These are phyloP conservation scores for Termitomyces sp. DNA, from an alignment of 768 basidiomycete genomes.

Conservation along the genomic window DNA sequence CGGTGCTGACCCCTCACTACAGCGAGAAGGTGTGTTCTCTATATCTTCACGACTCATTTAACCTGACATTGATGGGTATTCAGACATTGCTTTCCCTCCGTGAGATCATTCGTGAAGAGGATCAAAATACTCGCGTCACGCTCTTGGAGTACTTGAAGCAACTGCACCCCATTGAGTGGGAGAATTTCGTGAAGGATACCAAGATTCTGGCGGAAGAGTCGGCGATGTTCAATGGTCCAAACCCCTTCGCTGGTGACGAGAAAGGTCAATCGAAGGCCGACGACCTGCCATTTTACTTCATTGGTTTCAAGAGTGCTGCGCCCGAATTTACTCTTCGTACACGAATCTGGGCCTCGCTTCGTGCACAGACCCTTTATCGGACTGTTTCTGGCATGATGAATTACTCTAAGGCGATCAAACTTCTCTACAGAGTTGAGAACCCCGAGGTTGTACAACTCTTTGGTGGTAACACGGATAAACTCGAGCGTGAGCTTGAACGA, in stretches of 20 bases:
- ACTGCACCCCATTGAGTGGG: conserved; percentile 97
- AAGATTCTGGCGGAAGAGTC: conserved; percentile 98
- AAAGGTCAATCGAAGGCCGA: conserved; percentile 81
- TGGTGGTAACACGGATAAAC: conserved; percentile 94
- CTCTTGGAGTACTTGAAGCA: conserved; percentile 98
- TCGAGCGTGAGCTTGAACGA: conserved; percentile 93
- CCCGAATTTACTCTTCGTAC: conserved; percentile 98
- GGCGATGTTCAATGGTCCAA: conserved; percentile 72
- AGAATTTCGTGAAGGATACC: conserved; percentile 99
- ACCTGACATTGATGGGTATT: neutral
- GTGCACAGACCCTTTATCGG: conserved; percentile 96
- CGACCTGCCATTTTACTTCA: conserved; percentile 95
- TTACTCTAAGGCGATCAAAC: conserved; percentile 98
- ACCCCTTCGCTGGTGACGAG: conserved; percentile 67
- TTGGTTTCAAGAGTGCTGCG: conserved; percentile 98
- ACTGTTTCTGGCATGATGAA: conserved; percentile 99
- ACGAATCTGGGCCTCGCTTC: conserved; percentile 97
- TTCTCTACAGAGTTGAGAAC: conserved; percentile 99
- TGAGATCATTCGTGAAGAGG: conserved; percentile 98
- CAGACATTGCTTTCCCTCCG: conserved; percentile 92
- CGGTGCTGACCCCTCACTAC: conserved; percentile 96
- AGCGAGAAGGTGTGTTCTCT: conserved; percentile 76
- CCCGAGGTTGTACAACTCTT: conserved; percentile 97
- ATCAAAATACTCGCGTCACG: conserved; percentile 95
- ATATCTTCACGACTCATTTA: neutral